Conservation (phyloP, 1,284 basidiomycete species). For the Gomphus bonarii region DNA sequence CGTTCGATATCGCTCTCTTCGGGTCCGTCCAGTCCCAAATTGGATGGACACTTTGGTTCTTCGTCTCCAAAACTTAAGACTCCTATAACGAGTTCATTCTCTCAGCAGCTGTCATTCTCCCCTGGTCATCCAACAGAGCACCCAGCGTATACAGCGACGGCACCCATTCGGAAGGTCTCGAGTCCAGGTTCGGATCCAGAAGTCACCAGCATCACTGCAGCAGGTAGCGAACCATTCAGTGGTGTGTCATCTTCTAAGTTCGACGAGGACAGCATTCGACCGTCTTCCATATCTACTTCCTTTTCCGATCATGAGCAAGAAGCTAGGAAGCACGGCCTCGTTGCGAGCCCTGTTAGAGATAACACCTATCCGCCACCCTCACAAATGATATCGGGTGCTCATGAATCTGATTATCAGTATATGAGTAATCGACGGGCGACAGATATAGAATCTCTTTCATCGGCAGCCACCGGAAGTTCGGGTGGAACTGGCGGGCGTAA, state of each 20-base stretch:
- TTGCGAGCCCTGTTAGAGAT: constrained; percentile 14
- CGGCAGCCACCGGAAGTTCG: constrained; percentile 14
- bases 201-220: background rate
- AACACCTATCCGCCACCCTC: constrained; percentile 43
- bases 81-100: background rate
- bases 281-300: constrained; percentile 6
- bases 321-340: background rate
- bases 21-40: constrained; percentile 7
- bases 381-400: constrained; percentile 25
- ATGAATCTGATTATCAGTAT: constrained; percentile 27
- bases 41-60: background rate
- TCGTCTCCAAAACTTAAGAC: background rate
- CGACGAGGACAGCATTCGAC: constrained; percentile 5
- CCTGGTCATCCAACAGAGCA: background rate
- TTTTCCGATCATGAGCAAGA: constrained; percentile 2
- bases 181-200: background rate
- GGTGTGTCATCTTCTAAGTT: constrained; percentile 9
- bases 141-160: background rate
- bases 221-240: constrained; percentile 4
- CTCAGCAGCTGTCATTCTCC: background rate
- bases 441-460: constrained; percentile 2
- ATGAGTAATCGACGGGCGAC: background rate
- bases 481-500: constrained; percentile 58
- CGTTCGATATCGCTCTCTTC: constrained; percentile 67
- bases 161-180: background rate